Evolutionary conservation across 2,329 filamentous ascomycete genomes (phyloP).

Genomic region (Cryphonectria radicalis): DNA sequence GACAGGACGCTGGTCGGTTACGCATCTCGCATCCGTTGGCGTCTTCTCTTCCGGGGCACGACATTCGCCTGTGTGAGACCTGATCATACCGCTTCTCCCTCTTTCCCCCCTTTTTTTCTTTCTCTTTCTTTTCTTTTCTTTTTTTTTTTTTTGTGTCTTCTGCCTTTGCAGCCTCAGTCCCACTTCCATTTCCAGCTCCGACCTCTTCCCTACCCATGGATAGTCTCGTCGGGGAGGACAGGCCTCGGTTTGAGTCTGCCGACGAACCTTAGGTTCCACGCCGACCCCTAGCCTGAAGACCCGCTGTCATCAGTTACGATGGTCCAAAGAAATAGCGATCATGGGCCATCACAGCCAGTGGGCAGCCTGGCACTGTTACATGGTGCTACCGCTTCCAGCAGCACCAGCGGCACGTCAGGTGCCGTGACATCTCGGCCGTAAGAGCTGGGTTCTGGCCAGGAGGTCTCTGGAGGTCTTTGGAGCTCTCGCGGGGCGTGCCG

Average conservation of each 20-base stretch:
- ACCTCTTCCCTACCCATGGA: not conserved
- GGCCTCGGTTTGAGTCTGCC: conserved; percentile 2
- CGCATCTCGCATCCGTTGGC: not conserved
- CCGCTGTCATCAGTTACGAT: not conserved
- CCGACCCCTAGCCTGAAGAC: not conserved
- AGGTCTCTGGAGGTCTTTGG: no score
- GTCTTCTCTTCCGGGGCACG: not conserved
- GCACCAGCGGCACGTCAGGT: not conserved
- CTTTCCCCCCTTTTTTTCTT: not conserved
- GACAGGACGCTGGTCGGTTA: not conserved
- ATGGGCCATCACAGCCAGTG: not conserved
- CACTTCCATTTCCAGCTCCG: not conserved
- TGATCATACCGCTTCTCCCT: not conserved
- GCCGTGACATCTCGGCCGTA: not conserved
- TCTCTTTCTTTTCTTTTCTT: not conserved
- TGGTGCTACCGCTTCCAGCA: not conserved
- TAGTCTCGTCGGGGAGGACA: not conserved
- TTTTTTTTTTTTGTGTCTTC: not conserved
- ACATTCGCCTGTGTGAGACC: not conserved
- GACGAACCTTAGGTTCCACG: not conserved
- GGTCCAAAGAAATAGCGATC: not conserved
- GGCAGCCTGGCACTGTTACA: not conserved
- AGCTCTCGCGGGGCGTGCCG: not conserved
- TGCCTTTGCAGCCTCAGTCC: not conserved
- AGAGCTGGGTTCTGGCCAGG: not conserved